phyloP scores from a whole-genome alignment of 192 early-diverging fungal genomes.

The Mortierella claussenii region DNA sequence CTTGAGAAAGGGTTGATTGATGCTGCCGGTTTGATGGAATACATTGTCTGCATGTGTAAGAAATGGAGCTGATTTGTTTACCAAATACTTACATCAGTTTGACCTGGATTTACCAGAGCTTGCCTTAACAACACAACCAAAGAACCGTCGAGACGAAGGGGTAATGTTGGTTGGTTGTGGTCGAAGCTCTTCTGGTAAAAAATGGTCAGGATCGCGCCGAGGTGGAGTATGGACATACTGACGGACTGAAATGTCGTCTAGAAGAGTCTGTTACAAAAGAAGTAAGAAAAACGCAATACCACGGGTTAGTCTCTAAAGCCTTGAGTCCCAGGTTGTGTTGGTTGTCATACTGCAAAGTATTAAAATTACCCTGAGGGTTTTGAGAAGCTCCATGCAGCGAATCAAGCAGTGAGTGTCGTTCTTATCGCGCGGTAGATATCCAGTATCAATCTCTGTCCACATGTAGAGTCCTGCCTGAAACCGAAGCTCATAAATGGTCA shows the following conservation, averaged over 20 bases:
- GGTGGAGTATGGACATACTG: slow-evolving; percentile 35
- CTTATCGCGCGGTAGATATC: slow-evolving; percentile 31
- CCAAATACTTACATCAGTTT: background rate
- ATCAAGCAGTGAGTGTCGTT: slow-evolving; percentile 27
- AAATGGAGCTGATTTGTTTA: slow-evolving; percentile 5
- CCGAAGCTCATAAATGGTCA: slow-evolving; percentile 17
- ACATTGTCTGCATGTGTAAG: slow-evolving; percentile 6
- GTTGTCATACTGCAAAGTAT: slow-evolving; percentile 6
- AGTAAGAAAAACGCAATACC: slow-evolving; percentile 2
- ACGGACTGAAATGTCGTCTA: slow-evolving; percentile 11
- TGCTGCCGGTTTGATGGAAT: background rate
- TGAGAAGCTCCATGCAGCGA: slow-evolving; percentile 29
- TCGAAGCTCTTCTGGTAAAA: slow-evolving; percentile 23
- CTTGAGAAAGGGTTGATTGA: too few relatives aligned
- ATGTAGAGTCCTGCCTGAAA: slow-evolving; percentile 15
- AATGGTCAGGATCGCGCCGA: slow-evolving; percentile 18
- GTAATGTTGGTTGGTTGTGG: slow-evolving; percentile 32
- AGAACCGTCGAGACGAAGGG: slow-evolving; percentile 32
- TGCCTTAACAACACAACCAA: slow-evolving; percentile 29
- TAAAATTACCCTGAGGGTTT: slow-evolving; percentile 19
- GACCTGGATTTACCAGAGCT: slow-evolving; percentile 8
- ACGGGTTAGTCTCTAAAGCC: slow-evolving; percentile 16
- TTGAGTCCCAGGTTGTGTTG: slow-evolving; percentile 5
- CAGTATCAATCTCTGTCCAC: background rate
- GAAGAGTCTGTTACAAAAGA: slow-evolving; percentile 13